These are phyloP conservation scores for Wallacemonas sp. DNA, from an alignment of 208 protist species.

Conservation along the genomic window DNA sequence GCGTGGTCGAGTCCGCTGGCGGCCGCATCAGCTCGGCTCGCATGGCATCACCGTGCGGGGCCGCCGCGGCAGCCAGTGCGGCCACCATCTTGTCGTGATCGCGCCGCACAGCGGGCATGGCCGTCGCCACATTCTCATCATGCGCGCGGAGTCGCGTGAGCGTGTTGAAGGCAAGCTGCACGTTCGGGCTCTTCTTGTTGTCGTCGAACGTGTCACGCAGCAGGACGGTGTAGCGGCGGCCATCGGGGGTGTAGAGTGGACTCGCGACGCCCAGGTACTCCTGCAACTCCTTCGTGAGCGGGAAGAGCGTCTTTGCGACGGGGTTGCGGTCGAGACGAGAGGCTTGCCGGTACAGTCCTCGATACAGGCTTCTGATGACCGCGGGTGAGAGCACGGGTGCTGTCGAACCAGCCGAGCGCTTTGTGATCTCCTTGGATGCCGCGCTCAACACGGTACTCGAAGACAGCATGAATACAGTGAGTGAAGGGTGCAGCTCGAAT, in stretches of 20 bases:
- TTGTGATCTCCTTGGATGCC: conserved; percentile 23
- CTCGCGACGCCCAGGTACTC: conserved; percentile 39
- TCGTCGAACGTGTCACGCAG: conserved; percentile 64
- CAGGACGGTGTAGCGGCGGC: conserved; percentile 48
- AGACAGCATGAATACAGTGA: conserved; percentile 14
- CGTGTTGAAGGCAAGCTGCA: conserved; percentile 73
- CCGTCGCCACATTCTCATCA: conserved; percentile 56
- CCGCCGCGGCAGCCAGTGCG: conserved; percentile 26
- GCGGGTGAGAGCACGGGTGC: conserved; percentile 54
- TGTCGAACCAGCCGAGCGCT: conserved; percentile 21
- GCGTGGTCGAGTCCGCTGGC: conserved; percentile 1
- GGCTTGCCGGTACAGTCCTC: conserved; percentile 64
- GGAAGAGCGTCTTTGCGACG: conserved; percentile 73
- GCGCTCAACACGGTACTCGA: conserved; percentile 9
- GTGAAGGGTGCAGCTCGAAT: too few species aligned
- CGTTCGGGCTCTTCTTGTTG: conserved; percentile 25
- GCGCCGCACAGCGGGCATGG: conserved; percentile 47
- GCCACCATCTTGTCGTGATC: conserved; percentile 47
- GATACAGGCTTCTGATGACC: conserved; percentile 73
- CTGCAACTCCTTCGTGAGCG: conserved; percentile 66
- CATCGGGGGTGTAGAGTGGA: conserved; percentile 59
- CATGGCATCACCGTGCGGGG: conserved; percentile 38
- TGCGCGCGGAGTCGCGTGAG: conserved; percentile 72
- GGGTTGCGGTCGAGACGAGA: conserved; percentile 57
- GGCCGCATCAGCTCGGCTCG: conserved; percentile 40